These are phyloP conservation scores for Nakazawaea ambrosiae DNA, from an alignment of 805 yeast genomes.

Conservation along the genomic window DNA sequence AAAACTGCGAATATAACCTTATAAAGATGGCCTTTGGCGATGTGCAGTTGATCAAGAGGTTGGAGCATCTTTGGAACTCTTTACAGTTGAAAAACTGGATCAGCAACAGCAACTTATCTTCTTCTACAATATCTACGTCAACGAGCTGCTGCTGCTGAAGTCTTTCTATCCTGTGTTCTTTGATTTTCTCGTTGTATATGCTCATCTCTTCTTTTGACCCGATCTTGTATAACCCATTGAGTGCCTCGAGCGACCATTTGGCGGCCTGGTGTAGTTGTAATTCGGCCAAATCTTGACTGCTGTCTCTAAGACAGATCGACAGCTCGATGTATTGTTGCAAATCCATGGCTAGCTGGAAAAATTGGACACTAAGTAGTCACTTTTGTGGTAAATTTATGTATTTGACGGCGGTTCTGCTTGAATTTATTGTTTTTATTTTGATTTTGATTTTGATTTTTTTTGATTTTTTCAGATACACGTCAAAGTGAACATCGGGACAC, in stretches of 20 bases:
- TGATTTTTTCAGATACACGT: too few species aligned
- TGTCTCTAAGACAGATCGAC: slow-evolving; percentile 25
- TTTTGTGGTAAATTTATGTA: too few species aligned
- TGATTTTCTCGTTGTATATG: slow-evolving; percentile 13
- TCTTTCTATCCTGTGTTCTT: background rate
- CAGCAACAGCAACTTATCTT: slow-evolving; percentile 50
- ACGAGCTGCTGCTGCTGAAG: background rate
- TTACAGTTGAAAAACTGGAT: slow-evolving; percentile 70
- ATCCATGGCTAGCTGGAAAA: too few species aligned
- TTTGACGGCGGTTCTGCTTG: background rate
- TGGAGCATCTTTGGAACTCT: slow-evolving; percentile 77
- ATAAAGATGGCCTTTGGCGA: slow-evolving; percentile 54
- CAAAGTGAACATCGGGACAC: too few species aligned
- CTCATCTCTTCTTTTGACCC: slow-evolving; percentile 16
- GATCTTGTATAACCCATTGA: slow-evolving; percentile 3
- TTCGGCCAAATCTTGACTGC: slow-evolving; percentile 39
- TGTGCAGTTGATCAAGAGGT: slow-evolving; percentile 41
- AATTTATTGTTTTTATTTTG: too few species aligned
- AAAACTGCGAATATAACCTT: slow-evolving; percentile 57
- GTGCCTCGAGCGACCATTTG: slow-evolving; percentile 49
- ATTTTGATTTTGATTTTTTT: too few species aligned
- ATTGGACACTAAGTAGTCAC: too few species aligned
- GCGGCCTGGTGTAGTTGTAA: slow-evolving; percentile 64
- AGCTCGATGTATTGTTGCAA: slow-evolving; percentile 20
- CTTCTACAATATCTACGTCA: slow-evolving; percentile 22